Conservation (phyloP, 805 yeast genomes). For the Zygosaccharomyces siamensis region DNA sequence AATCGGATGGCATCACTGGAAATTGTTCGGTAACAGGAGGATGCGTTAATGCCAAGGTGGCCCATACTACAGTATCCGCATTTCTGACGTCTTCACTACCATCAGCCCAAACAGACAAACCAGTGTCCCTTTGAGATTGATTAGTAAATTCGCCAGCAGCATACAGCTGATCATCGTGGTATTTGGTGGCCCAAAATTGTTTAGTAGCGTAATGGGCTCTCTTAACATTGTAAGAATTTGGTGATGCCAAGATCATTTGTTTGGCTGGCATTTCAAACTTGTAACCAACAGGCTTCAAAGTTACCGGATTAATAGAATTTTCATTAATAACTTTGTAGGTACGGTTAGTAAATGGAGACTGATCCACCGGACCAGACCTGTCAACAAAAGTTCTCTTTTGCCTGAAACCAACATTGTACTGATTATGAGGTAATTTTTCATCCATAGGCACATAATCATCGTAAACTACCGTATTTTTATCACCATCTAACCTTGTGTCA, state of each 20-base stretch:
- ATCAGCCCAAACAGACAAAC: conserved; percentile 66
- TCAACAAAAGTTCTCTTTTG: conserved; percentile 61
- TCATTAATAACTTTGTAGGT: conserved; percentile 72
- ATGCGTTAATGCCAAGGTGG: conserved; percentile 76
- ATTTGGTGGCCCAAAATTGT: conserved; percentile 79
- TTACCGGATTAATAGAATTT: conserved; percentile 60
- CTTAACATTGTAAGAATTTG: conserved; percentile 57
- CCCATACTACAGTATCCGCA: conserved; percentile 75
- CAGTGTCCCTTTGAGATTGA: conserved; percentile 67
- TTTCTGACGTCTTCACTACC: conserved; percentile 65
- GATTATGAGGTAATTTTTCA: conserved; percentile 49
- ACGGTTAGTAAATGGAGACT: conserved; percentile 71
- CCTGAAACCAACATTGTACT: conserved; percentile 65
- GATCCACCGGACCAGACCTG: conserved; percentile 66
- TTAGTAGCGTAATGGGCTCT: conserved; percentile 74
- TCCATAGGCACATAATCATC: conserved; percentile 66
- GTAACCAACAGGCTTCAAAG: conserved; percentile 71
- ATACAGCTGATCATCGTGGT: conserved; percentile 62
- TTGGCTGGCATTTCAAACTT: conserved; percentile 69
- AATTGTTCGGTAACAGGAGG: conserved; percentile 80
- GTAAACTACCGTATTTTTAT: conserved; percentile 64
- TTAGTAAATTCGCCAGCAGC: conserved; percentile 87
- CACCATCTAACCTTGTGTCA: conserved; percentile 80
- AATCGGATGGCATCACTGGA: conserved; percentile 88
- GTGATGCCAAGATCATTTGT: conserved; percentile 67